phyloP scores from a whole-genome alignment of 306 rosid species.

The Vigna trinervia region DNA sequence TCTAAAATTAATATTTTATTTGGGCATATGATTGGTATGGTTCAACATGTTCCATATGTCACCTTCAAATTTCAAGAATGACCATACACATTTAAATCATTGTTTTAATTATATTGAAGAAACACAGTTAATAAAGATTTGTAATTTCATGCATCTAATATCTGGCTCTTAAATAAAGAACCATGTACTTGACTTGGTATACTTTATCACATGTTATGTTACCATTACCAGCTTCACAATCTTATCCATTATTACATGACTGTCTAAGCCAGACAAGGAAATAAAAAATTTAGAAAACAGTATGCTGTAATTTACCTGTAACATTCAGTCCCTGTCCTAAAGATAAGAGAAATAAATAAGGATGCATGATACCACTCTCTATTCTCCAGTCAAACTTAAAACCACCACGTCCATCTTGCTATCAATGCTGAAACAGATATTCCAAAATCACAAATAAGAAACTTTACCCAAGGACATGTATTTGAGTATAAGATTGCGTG shows the following conservation, averaged over 20 bases:
- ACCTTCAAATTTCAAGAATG: slow-evolving; percentile 28
- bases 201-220: slow-evolving; percentile 32
- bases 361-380: slow-evolving; percentile 42
- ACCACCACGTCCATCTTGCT: slow-evolving; percentile 38
- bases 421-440: slow-evolving; percentile 48
- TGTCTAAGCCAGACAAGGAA: slow-evolving; percentile 36
- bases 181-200: slow-evolving; percentile 23
- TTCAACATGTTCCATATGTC: slow-evolving; percentile 30
- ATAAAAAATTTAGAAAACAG: slow-evolving; percentile 11
- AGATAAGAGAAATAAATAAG: slow-evolving; percentile 48
- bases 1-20: slow-evolving; percentile 38
- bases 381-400: slow-evolving; percentile 41
- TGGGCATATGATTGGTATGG: slow-evolving; percentile 31
- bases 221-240: slow-evolving; percentile 27
- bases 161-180: slow-evolving; percentile 19
- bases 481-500: slow-evolving; percentile 22
- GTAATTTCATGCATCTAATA: slow-evolving; percentile 17
- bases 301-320: slow-evolving; percentile 57
- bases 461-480: slow-evolving; percentile 11
- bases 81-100: background rate
- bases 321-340: slow-evolving; percentile 39
- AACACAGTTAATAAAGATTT: slow-evolving; percentile 10
- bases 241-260: slow-evolving; percentile 21
- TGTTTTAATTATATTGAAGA: slow-evolving; percentile 42
- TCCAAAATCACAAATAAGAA: slow-evolving; percentile 33